Evolutionary conservation across 2,329 filamentous ascomycete species (phyloP), one percentile per base, ranked within the genome.

Genomic region (Colletotrichum melonis): DNA sequence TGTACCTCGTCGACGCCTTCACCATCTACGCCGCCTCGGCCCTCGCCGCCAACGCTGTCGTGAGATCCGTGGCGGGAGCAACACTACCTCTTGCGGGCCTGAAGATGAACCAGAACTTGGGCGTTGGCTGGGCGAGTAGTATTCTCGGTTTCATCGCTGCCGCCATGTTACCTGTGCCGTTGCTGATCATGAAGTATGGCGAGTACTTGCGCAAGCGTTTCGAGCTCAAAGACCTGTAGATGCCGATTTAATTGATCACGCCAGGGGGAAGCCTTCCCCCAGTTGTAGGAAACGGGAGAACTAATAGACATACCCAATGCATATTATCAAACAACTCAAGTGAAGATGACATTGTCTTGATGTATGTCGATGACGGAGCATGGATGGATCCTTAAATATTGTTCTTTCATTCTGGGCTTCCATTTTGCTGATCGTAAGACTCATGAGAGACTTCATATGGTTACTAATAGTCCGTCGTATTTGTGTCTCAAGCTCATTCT

Each of bases 1-100:
- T 89, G 6, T 94, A 94, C 75, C 86, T 93, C 5, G 88, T 93
- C 38, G 92, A 94, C 68, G 86, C 88, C 2, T 87, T 85, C 68
- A 82, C 82, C 24, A 74, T 84, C 54, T 87, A 86, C 70, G 84
- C 86, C 4, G 86, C 86, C n/a, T 84, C 81, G 0, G 86, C 86
- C 0, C 87, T 93, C 1, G 92, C 92, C 0, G 91, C 91, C 1
- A 92, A 87, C 74, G 89, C 90, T 0, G 87, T 93, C 1, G 80
- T 92, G 14, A 83, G 91, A 16, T 86, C 82, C 9, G 79, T 92
- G 0, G 75, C 60, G 22, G 76, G 72, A 16, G 76, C 76, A 0
- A 54, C 76, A 1, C 54, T 78, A 7, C 75, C 76, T 4, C 69
- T 78, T 28, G 74, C 71, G 8, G 76, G 70, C 0, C 49, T 66